Percentiles rank a stretch among this genome's conserved stretches.
phyloP scores from a whole-genome alignment of 2,329 filamentous ascomycete species.

The Ceratocystis diversiconidia region DNA sequence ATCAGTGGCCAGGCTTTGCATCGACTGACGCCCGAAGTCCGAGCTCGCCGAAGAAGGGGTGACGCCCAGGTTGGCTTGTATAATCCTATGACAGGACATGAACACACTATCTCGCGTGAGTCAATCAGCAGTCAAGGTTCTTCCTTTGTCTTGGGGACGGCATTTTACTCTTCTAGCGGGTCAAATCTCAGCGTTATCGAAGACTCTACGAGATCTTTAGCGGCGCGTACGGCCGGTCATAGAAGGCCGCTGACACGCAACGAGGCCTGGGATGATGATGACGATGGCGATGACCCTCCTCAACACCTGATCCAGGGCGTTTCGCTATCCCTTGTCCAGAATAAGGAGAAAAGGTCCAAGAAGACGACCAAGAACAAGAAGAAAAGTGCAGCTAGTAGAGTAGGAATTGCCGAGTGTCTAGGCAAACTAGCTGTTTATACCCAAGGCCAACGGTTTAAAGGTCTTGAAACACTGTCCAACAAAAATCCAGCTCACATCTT shows the following conservation, averaged over 20 bases:
- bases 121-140: background rate
- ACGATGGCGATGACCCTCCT: background rate
- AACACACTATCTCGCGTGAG: background rate
- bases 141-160: background rate
- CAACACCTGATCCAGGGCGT: background rate
- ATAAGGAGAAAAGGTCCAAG: background rate
- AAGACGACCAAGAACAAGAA: background rate
- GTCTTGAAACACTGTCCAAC: slow-evolving; percentile 50
- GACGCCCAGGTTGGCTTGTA: slow-evolving; percentile 16
- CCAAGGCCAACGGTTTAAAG: slow-evolving; percentile 65
- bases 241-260: background rate
- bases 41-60: background rate
- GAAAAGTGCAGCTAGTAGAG: background rate
- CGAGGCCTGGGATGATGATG: background rate
- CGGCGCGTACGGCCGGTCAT: background rate
- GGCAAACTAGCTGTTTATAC: slow-evolving; percentile 73
- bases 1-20: slow-evolving; percentile 25
- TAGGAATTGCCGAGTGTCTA: slow-evolving; percentile 28
- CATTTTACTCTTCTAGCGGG: background rate
- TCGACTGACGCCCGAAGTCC: slow-evolving; percentile 8
- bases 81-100: background rate
- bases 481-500: slow-evolving; percentile 58
- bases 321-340: background rate
- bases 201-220: background rate
- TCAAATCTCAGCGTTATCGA: background rate